These are phyloP conservation scores for Fusarium tupiense DNA, from an alignment of 2,329 filamentous ascomycete species.

Conservation along the genomic window DNA sequence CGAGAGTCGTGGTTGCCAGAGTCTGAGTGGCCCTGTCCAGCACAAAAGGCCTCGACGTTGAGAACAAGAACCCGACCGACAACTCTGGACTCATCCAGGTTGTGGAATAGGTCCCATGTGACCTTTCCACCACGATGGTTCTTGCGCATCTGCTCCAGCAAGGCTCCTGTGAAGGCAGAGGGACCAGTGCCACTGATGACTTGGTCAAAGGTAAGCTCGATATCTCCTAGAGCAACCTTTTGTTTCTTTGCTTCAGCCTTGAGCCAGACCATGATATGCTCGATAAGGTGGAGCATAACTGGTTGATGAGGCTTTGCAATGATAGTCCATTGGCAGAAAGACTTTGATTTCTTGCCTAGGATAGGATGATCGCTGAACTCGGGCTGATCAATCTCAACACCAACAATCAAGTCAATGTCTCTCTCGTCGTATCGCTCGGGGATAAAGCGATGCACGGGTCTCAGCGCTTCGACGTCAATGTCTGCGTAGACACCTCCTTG, in stretches of 20 bases:
- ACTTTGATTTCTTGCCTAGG: conserved; percentile 72
- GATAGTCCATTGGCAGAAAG: conserved; percentile 81
- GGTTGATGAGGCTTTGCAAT: conserved; percentile 73
- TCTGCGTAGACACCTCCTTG: conserved; percentile 79
- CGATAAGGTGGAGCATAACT: conserved; percentile 74
- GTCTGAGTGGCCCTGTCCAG: conserved; percentile 77
- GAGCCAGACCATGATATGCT: conserved; percentile 75
- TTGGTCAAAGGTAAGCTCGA: conserved; percentile 76
- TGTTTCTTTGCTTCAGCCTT: conserved; percentile 68
- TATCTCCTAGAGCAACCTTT: conserved; percentile 65
- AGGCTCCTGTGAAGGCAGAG: conserved; percentile 73
- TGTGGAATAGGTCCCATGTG: conserved; percentile 73
- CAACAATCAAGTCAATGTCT: conserved; percentile 77
- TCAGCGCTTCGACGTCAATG: conserved; percentile 51
- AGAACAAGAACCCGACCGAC: conserved; percentile 72
- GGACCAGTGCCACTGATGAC: conserved; percentile 79
- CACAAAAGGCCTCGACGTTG: conserved; percentile 77
- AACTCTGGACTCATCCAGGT: conserved; percentile 71
- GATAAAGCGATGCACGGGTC: conserved; percentile 49
- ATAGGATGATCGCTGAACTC: conserved; percentile 71
- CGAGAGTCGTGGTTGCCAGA: conserved; percentile 75
- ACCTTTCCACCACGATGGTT: conserved; percentile 52
- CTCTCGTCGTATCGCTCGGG: conserved; percentile 66
- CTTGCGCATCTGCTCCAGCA: conserved; percentile 71
- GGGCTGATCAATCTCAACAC: conserved; percentile 77